phyloP scores from a whole-genome alignment of 768 basidiomycete species.

The Leccinum ochraceum region DNA sequence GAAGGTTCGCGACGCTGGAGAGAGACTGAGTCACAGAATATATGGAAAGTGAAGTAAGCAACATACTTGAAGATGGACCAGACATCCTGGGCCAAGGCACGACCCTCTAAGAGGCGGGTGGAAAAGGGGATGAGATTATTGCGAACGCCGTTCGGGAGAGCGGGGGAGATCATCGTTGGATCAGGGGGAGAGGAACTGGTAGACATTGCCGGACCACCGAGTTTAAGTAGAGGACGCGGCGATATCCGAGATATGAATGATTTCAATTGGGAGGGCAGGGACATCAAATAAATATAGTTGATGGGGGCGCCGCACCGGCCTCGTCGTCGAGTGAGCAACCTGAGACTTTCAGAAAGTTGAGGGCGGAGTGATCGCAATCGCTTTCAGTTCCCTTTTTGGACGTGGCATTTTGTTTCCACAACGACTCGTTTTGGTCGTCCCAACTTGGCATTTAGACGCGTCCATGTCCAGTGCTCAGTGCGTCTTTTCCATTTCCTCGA shows the following conservation, averaged over 20 bases:
- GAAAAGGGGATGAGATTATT: slow-evolving; percentile 65
- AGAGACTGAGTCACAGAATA: neutral
- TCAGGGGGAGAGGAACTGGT: neutral
- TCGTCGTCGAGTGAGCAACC: neutral
- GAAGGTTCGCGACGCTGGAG: slow-evolving; percentile 80
- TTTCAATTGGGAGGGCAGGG: neutral
- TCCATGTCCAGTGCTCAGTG: slow-evolving; percentile 34
- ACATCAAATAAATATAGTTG: neutral
- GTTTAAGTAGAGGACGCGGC: neutral
- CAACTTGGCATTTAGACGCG: neutral
- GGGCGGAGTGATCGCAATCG: neutral
- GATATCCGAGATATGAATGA: neutral
- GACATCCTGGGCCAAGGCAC: slow-evolving; percentile 80
- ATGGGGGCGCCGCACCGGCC: neutral
- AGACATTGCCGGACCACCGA: neutral
- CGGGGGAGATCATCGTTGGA: slow-evolving; percentile 2
- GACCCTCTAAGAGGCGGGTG: slow-evolving; percentile 70
- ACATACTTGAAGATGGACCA: slow-evolving; percentile 88
- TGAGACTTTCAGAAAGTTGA: no score
- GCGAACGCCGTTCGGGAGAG: slow-evolving; percentile 34
- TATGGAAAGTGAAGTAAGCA: neutral
- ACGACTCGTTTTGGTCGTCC: neutral
- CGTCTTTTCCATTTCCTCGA: slow-evolving; percentile 12
- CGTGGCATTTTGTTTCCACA: slow-evolving; percentile 11
- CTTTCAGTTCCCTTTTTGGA: neutral